Percentiles rank a stretch among this genome's conserved stretches.
phyloP scores from a whole-genome alignment of 2,329 filamentous ascomycete species.

The Leptographium lundbergii region DNA sequence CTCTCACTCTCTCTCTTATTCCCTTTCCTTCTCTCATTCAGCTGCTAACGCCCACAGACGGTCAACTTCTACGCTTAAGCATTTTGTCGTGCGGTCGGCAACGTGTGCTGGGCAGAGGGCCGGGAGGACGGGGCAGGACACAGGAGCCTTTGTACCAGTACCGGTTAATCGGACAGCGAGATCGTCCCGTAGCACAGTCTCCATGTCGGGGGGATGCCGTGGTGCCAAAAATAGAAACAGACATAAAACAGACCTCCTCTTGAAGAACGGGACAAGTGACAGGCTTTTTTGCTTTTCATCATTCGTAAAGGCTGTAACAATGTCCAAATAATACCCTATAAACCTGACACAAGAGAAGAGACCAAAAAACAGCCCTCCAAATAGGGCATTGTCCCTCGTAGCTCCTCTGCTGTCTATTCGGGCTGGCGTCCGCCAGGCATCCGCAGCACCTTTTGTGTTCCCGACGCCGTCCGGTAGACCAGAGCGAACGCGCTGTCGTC shows the following conservation, averaged over 20 bases:
- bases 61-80: slow-evolving; percentile 46
- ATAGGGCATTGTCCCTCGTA: too few relatives aligned
- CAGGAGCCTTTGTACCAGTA: not conserved
- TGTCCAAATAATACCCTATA: not conserved
- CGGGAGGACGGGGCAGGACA: not conserved
- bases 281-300: not conserved
- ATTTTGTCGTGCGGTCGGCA: not conserved
- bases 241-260: too few relatives aligned
- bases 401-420: not conserved
- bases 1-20: slow-evolving; percentile 8
- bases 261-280: not conserved
- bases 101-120: not conserved
- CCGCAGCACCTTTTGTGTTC: slow-evolving; percentile 4
- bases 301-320: not conserved
- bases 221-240: not conserved
- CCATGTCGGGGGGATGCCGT: not conserved
- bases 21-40: not conserved
- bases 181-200: not conserved
- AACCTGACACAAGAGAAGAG: not conserved
- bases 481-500: slow-evolving; percentile 5
- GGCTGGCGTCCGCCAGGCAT: not conserved
- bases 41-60: slow-evolving; percentile 24
- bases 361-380: too few relatives aligned
- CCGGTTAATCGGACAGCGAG: not conserved
- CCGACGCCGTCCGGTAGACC: slow-evolving; percentile 12